Base-by-base conservation (phyloP, 2,329 filamentous ascomycete species). In the Fusarium pseudocircinatum region DNA sequence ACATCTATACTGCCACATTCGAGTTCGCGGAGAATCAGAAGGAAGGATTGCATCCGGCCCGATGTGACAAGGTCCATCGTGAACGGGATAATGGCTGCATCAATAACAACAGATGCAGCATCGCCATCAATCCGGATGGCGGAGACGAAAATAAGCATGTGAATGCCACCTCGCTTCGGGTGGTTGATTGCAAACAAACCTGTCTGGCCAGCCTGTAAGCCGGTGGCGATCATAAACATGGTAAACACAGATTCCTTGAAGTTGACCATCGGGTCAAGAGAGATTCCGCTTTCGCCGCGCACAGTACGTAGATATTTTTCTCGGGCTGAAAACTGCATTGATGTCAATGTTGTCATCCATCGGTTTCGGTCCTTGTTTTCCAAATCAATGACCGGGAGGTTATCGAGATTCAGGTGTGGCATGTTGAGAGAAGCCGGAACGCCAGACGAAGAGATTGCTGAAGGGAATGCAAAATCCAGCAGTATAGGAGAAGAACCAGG, bases 241-340 rank as follows among this genome's bases (percentile, higher is more conserved):
- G 82, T 83, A 64, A 85, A 84, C 16, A 88, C 60, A 0, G 85
- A 84, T 65, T 87, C 84, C 68, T 87, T 87, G 76, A 88, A 84
- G 73, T 85, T 84, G 57, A 85, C 74, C 0, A 85, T 81, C 7
- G 78, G 63, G 7, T 84, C 79, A 2, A 77, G 44, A 10, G 79
- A 67, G 22, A 81, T 72, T n/a, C 72, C 70, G 26, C 64, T 72
- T 2, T 67, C 66, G 22, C 77, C 64, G 8, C 73, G 61, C 4
- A 73, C 63, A 2, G 82, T 77, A 7, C 85, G 82, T 3, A 84
- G 60, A 6, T 57, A 61, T 60, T 80, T 83, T 71, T 88, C 86
- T 20, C 83, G 80, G 4, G 77, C 44, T 4, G 85, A 86, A 75
- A 86, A 86, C 36, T 80, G 81, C 39, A 83, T 75, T 4, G 82